Percentiles rank a stretch among this genome's conserved stretches.
Evolutionary conservation across 2,329 filamentous ascomycete genomes (phyloP).

Genomic region (Aspergillus alliaceus): DNA sequence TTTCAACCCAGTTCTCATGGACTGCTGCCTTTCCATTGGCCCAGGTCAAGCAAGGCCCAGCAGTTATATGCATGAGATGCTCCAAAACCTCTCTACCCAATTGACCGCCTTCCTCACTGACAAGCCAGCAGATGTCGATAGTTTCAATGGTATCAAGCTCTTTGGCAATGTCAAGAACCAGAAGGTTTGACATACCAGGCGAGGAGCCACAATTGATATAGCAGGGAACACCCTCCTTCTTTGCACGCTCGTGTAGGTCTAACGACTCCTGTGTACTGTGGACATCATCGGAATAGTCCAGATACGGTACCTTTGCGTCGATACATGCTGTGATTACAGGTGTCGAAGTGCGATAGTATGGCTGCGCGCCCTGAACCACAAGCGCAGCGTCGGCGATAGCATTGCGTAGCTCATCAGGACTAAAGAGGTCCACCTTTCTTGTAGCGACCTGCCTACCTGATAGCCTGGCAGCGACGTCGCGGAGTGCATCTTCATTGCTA

Average conservation of each 20-base stretch:
- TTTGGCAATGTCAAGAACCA: neutral
- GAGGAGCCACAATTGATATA: neutral
- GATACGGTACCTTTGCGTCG: neutral
- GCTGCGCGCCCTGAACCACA: neutral
- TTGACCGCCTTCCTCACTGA: neutral
- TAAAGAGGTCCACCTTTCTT: neutral
- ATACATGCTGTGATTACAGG: neutral
- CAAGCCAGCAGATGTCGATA: neutral
- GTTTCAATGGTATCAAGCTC: neutral
- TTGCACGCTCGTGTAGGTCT: neutral
- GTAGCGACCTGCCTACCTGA: neutral
- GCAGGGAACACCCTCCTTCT: neutral
- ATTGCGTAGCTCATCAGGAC: neutral
- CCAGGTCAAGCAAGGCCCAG: conserved; percentile 19
- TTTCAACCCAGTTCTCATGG: conserved; percentile 9
- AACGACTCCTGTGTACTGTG: neutral
- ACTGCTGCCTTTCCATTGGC: conserved; percentile 4
- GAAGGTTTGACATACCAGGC: neutral
- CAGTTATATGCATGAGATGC: conserved; percentile 16
- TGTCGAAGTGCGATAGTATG: neutral
- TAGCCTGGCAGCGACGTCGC: neutral
- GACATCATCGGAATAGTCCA: neutral
- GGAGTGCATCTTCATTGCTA: neutral
- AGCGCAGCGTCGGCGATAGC: neutral
- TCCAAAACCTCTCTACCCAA: neutral